phyloP scores from a whole-genome alignment of 345 rosid genomes.

The Gossypium anomalum region DNA sequence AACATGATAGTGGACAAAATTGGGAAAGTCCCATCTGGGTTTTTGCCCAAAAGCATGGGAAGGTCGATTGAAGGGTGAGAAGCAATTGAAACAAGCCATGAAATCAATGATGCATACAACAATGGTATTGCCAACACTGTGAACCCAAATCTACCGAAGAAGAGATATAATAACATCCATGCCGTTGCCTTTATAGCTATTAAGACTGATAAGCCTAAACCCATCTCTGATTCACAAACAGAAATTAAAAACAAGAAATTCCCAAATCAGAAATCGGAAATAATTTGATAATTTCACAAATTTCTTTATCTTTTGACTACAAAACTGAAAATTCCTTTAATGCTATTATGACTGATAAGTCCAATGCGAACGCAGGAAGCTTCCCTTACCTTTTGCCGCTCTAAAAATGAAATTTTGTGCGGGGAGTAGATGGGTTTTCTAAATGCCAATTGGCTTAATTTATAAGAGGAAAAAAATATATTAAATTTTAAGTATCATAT shows the following conservation, averaged over 20 bases:
- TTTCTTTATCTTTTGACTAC: not conserved
- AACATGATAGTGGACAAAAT: constrained; percentile 54
- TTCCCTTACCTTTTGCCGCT: not conserved
- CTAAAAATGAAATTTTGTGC: not conserved
- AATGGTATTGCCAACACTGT: constrained; percentile 37
- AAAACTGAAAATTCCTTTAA: not conserved
- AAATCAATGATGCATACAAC: constrained; percentile 45
- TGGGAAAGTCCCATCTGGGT: constrained; percentile 56
- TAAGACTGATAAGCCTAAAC: constrained; percentile 45
- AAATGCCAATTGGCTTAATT: too few species aligned
- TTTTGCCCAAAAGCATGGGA: constrained; percentile 55
- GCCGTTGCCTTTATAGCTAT: constrained; percentile 36
- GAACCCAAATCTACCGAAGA: constrained; percentile 31
- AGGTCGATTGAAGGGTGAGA: constrained; percentile 46
- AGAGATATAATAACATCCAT: constrained; percentile 28
- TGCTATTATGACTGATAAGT: not conserved
- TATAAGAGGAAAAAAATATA: too few species aligned
- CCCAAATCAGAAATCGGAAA: not conserved
- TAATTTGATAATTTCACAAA: not conserved
- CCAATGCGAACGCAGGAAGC: not conserved
- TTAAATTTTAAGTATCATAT: too few species aligned
- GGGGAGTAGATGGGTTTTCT: too few species aligned
- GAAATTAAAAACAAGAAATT: not conserved
- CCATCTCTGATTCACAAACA: constrained; percentile 30
- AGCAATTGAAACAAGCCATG: constrained; percentile 34